These are phyloP conservation scores for Yamadazyma ubonensis DNA, from an alignment of 805 yeast genomes.

Conservation along the genomic window DNA sequence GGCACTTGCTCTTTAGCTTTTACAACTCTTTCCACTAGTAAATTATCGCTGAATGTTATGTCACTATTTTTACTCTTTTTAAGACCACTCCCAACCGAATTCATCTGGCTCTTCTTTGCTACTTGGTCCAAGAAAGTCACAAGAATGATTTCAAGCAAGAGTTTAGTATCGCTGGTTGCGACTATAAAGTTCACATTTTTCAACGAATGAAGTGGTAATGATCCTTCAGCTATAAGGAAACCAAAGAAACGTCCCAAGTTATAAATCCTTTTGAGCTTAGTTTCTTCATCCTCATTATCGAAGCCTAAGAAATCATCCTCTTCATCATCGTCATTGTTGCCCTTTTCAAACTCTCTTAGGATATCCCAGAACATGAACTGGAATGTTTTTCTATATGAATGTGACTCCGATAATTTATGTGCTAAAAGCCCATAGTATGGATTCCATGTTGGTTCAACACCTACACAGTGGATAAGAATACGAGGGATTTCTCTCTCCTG, in stretches of 20 bases:
- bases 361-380: conserved; percentile 91
- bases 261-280: conserved; percentile 56
- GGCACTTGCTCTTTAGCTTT: conserved; percentile 59
- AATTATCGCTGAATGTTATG: conserved; percentile 46
- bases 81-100: conserved; percentile 44
- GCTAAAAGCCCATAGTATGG: conserved; percentile 88
- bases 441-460: conserved; percentile 78
- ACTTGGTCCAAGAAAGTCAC: conserved; percentile 64
- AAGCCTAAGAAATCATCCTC: conserved; percentile 40
- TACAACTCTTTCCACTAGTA: conserved; percentile 47
- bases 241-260: conserved; percentile 85
- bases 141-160: conserved; percentile 73
- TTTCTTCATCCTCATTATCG: conserved; percentile 50
- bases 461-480: conserved; percentile 81
- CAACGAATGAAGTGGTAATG: conserved; percentile 69
- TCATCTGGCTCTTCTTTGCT: conserved; percentile 60
- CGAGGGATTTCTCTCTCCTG: conserved; percentile 88
- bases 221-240: conserved; percentile 65
- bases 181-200: conserved; percentile 73
- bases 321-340: conserved; percentile 39
- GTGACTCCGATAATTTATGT: conserved; percentile 69
- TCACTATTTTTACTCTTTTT: conserved; percentile 31
- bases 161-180: conserved; percentile 56
- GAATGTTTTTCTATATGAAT: conserved; percentile 74
- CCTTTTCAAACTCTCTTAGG: conserved; percentile 61